Percentiles rank a stretch among this genome's conserved stretches.
These are phyloP conservation scores for Nephelium lappaceum DNA, from an alignment of 345 rosid species.

Conservation along the genomic window DNA sequence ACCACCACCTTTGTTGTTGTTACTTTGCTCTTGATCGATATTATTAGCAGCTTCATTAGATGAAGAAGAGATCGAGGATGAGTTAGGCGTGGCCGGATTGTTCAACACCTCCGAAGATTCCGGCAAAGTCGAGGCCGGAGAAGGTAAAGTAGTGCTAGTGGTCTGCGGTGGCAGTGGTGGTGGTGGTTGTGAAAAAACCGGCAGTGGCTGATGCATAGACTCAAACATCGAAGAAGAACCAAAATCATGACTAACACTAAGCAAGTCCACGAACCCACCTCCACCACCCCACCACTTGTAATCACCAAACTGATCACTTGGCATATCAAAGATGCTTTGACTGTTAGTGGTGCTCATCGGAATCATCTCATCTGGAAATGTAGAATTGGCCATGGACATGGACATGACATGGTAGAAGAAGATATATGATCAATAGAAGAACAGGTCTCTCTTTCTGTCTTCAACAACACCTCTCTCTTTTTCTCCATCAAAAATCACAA, in stretches of 20 bases:
- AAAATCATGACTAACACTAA: slow-evolving; percentile 43
- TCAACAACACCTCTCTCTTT: slow-evolving; percentile 18
- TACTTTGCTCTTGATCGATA: slow-evolving; percentile 30
- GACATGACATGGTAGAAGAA: too few species aligned
- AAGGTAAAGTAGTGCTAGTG: slow-evolving; percentile 20
- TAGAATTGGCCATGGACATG: slow-evolving; percentile 43
- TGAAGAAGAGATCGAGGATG: slow-evolving; percentile 77
- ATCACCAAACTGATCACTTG: slow-evolving; percentile 29
- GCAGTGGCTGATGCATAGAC: slow-evolving; percentile 34
- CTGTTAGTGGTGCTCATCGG: slow-evolving; percentile 26
- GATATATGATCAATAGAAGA: background rate
- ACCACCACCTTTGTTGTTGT: slow-evolving; percentile 24
- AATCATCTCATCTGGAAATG: slow-evolving; percentile 48
- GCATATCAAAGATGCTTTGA: slow-evolving; percentile 64
- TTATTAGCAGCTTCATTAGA: slow-evolving; percentile 61
- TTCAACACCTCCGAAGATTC: slow-evolving; percentile 82
- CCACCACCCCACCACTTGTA: slow-evolving; percentile 25
- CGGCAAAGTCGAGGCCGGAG: slow-evolving; percentile 46
- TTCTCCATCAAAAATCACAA: slow-evolving; percentile 33
- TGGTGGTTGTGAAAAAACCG: slow-evolving; percentile 28
- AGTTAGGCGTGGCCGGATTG: slow-evolving; percentile 82
- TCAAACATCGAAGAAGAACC: slow-evolving; percentile 55
- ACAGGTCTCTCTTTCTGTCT: background rate
- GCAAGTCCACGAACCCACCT: slow-evolving; percentile 59
- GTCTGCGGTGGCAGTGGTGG: slow-evolving; percentile 18